Evolutionary conservation across 2,329 filamentous ascomycete species (phyloP), one percentile per base, ranked within the genome.

Genomic region (Aspergillus quadrilineatus): DNA sequence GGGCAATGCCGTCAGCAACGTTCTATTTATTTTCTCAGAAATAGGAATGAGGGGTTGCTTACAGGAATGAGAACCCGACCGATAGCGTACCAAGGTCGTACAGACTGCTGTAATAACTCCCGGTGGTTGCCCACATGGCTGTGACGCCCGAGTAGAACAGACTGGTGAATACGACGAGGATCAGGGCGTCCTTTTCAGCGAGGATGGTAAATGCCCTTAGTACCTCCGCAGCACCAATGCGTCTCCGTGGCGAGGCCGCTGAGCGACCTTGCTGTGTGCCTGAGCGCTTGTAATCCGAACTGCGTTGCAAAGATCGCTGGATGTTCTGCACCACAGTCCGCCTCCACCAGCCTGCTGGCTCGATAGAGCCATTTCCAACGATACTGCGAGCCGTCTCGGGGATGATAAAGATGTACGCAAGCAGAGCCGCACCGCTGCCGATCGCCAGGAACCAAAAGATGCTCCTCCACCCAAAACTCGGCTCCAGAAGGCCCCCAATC

Each of bases 361-460:
- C 60, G 26, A 69, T 58, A 1, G 64, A 63, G 9, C 68, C 68
- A 56, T 70, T 60, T 1, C 64, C 67, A 28, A 69, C 64, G 29
- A 71, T 61, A 30, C 10, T 34, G 7, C 45, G 15, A 22, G 29
- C 29, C 1, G 77, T 80, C 59, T 80, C 78, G 0, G 85, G 87
- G 4, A 82, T 76, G 9, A 87, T 60, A 2, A 80, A 63, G 58
- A 84, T 82, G 0, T 83, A 78, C 2, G 87, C 57, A 29, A 87
- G 69, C 69, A 81, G 83, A 0, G 73, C 70, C 3, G 64, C 68
- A 0, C 61, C 63, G 0, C 73, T 69, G 0, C 73, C 72, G 36
- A 89, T 86, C 34, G 82, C 78, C 53, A 87, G 78, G 65, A 89
- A 88, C 86, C 86, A 89, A 63, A 89, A 89, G 55, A 88, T 84